Percentiles rank a stretch among this genome's conserved stretches.
Conservation (phyloP, 352 stramenopile genomes). For the Aphanomyces invadans region DNA sequence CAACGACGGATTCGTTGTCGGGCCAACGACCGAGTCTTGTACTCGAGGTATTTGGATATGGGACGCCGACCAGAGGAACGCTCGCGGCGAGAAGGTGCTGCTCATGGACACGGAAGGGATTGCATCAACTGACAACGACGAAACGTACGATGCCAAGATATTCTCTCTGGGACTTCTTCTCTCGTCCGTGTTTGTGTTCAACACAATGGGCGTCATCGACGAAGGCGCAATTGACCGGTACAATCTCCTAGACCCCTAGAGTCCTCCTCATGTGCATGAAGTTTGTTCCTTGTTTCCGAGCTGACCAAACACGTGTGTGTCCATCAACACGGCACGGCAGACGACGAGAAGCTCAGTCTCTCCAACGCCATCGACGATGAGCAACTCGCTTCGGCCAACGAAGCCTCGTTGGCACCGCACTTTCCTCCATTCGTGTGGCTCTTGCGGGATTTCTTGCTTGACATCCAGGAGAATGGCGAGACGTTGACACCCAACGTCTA, state of each 20-base stretch:
- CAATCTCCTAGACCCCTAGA: not conserved
- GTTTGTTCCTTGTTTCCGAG: constrained; percentile 74
- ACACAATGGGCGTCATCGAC: constrained; percentile 85
- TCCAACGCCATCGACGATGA: constrained; percentile 19
- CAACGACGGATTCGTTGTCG: constrained; percentile 51
- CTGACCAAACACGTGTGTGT: constrained; percentile 78
- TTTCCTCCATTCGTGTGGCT: constrained; percentile 81
- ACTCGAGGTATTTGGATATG: constrained; percentile 83
- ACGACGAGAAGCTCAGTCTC: not conserved
- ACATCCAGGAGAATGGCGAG: constrained; percentile 59
- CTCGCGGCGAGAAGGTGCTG: constrained; percentile 50
- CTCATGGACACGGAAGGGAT: constrained; percentile 84
- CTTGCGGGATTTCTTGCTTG: constrained; percentile 73
- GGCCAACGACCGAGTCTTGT: constrained; percentile 76
- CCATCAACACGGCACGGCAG: constrained; percentile 6
- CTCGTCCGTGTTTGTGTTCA: constrained; percentile 80
- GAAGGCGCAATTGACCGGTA: constrained; percentile 70
- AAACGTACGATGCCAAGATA: constrained; percentile 84
- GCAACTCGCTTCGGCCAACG: constrained; percentile 28
- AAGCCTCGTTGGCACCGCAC: constrained; percentile 58
- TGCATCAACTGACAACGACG: constrained; percentile 76
- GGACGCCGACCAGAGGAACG: constrained; percentile 52
- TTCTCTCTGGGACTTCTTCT: constrained; percentile 75
- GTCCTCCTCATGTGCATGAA: not conserved
- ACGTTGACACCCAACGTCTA: constrained; percentile 61